Evolutionary conservation across 805 yeast species (phyloP).

Genomic region (Hanseniaspora singularis): DNA sequence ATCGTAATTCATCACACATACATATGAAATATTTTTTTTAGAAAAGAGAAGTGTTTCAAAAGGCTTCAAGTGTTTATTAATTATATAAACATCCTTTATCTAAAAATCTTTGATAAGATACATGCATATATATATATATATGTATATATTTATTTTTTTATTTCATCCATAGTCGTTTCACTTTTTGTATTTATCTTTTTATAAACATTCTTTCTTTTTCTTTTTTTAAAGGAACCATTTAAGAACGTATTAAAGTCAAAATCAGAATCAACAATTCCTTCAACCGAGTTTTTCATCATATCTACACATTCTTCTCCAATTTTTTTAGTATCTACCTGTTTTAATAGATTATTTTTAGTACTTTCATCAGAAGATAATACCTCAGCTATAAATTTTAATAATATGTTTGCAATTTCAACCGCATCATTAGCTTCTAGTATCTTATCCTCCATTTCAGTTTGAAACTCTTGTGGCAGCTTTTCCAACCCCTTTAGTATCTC

Average conservation of each 20-base stretch:
- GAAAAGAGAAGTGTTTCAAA: too few relatives aligned
- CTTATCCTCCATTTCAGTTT: background rate
- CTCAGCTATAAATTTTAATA: background rate
- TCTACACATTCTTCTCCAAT: slow-evolving; percentile 8
- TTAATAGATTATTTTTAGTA: background rate
- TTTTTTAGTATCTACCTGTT: slow-evolving; percentile 3
- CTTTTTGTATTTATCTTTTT: background rate
- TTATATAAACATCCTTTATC: too few relatives aligned
- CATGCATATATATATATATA: too few relatives aligned
- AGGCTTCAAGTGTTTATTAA: too few relatives aligned
- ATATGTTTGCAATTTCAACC: background rate
- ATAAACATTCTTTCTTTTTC: background rate
- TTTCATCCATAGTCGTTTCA: background rate
- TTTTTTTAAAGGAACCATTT: slow-evolving; percentile 8
- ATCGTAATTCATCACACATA: too few relatives aligned
- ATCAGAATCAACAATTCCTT: slow-evolving; percentile 11
- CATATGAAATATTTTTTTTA: too few relatives aligned
- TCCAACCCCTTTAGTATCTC: background rate
- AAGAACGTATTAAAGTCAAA: slow-evolving; percentile 9
- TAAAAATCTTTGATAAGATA: too few relatives aligned
- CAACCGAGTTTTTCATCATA: slow-evolving; percentile 10
- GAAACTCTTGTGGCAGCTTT: background rate
- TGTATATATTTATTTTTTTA: too few relatives aligned
- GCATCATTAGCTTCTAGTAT: background rate
- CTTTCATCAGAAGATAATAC: background rate